Conservation (phyloP, 2,329 filamentous ascomycete genomes). For the Botrytis fabae region DNA sequence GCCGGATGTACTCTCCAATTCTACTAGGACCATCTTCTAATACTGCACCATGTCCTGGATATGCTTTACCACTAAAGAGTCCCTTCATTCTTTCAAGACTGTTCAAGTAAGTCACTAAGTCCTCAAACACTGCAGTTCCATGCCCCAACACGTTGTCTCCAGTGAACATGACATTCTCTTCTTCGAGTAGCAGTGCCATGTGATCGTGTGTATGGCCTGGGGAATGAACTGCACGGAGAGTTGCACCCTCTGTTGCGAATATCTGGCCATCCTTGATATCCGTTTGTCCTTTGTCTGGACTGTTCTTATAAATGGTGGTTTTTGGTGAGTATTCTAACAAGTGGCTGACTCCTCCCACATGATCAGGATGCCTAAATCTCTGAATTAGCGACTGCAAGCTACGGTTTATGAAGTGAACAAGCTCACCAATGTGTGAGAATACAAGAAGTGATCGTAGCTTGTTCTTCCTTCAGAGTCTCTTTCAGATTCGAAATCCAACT, state of each 20-base stretch:
- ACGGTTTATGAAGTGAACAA: not conserved
- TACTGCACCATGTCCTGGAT: conserved; percentile 84
- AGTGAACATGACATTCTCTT: conserved; percentile 82
- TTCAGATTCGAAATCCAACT: conserved; percentile 70
- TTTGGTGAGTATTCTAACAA: conserved; percentile 64
- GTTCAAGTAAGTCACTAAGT: conserved; percentile 66
- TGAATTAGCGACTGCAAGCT: not conserved
- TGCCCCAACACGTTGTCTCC: conserved; percentile 88
- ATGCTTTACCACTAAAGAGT: conserved; percentile 68
- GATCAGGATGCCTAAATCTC: conserved; percentile 65
- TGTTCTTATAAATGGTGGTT: conserved; percentile 65
- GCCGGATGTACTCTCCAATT: conserved; percentile 79
- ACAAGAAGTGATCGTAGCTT: conserved; percentile 65
- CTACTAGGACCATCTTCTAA: conserved; percentile 70
- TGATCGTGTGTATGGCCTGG: conserved; percentile 83
- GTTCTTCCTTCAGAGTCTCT: conserved; percentile 64
- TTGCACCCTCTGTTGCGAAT: conserved; percentile 60
- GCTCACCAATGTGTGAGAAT: conserved; percentile 79
- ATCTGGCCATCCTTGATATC: conserved; percentile 57
- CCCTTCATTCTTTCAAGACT: conserved; percentile 69
- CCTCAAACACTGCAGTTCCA: conserved; percentile 82
- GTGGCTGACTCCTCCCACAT: conserved; percentile 73
- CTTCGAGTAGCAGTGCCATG: conserved; percentile 72
- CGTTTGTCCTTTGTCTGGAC: conserved; percentile 53
- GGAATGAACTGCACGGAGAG: conserved; percentile 63